These are phyloP conservation scores for Nakazawaea ishiwadae DNA, from an alignment of 805 yeast genomes.

Conservation along the genomic window DNA sequence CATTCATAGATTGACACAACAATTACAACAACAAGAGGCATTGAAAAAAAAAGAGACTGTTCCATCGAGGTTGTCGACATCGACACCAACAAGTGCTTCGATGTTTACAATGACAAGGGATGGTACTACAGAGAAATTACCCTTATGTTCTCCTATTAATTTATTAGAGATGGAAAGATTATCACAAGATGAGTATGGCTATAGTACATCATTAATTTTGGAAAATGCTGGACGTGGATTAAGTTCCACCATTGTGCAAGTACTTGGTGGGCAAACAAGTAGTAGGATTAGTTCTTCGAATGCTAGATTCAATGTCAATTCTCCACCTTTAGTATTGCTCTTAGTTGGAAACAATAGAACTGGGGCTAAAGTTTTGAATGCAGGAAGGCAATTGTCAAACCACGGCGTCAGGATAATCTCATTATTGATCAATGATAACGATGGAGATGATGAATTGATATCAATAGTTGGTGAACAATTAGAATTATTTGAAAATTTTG, in stretches of 20 bases:
- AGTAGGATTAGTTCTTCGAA: slow-evolving; percentile 36
- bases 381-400: slow-evolving; percentile 75
- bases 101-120: slow-evolving; percentile 4
- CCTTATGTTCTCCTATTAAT: slow-evolving; percentile 74
- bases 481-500: slow-evolving; percentile 50
- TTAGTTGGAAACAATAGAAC: slow-evolving; percentile 72
- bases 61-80: slow-evolving; percentile 7
- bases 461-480: slow-evolving; percentile 41
- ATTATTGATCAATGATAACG: slow-evolving; percentile 32
- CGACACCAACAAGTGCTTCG: slow-evolving; percentile 9
- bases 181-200: slow-evolving; percentile 47
- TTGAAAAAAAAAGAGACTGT: not conserved
- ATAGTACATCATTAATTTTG: slow-evolving; percentile 38
- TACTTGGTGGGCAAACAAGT: slow-evolving; percentile 60
- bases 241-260: slow-evolving; percentile 50
- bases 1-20: slow-evolving; percentile 11
- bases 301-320: slow-evolving; percentile 54
- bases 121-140: slow-evolving; percentile 30
- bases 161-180: slow-evolving; percentile 69
- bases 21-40: not conserved
- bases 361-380: slow-evolving; percentile 70
- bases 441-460: slow-evolving; percentile 28
- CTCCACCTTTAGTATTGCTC: slow-evolving; percentile 71
- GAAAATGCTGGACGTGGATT: slow-evolving; percentile 72
- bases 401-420: slow-evolving; percentile 69